phyloP scores from a whole-genome alignment of 2,329 filamentous ascomycete genomes.

The Aspergillus sp. region DNA sequence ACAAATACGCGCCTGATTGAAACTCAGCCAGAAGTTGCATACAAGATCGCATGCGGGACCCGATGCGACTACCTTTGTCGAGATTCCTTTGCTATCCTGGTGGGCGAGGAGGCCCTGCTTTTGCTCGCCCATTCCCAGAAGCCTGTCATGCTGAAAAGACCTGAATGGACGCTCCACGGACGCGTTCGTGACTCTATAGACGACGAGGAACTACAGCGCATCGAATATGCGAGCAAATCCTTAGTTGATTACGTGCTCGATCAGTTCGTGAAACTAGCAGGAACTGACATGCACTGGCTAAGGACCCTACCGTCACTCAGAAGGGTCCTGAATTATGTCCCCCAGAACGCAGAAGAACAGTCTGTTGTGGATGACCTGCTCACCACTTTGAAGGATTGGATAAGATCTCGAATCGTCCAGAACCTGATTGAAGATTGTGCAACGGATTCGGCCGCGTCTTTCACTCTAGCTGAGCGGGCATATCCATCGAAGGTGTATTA shows the following conservation, averaged over 20 bases:
- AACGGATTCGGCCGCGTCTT: not conserved
- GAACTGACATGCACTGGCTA: constrained; percentile 41
- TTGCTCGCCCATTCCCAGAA: constrained; percentile 25
- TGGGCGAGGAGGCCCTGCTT: constrained; percentile 60
- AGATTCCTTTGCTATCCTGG: constrained; percentile 59
- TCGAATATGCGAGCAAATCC: constrained; percentile 58
- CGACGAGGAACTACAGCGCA: constrained; percentile 56
- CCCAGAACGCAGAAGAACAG: constrained; percentile 11
- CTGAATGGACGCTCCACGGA: constrained; percentile 41
- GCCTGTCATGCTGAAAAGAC: constrained; percentile 2
- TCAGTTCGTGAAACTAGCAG: constrained; percentile 32
- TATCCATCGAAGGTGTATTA: constrained; percentile 7
- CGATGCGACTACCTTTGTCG: constrained; percentile 33
- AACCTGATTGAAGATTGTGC: constrained; percentile 3
- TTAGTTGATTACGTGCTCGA: constrained; percentile 50
- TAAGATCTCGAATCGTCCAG: constrained; percentile 29
- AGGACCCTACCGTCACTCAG: constrained; percentile 26
- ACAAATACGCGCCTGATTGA: constrained; percentile 62
- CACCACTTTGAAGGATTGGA: constrained; percentile 27
- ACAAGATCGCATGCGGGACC: constrained; percentile 54
- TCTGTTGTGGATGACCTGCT: constrained; percentile 21
- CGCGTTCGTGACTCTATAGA: constrained; percentile 50
- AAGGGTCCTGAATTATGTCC: constrained; percentile 25
- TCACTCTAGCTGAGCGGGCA: not conserved
- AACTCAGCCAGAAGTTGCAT: constrained; percentile 60